A percentile compares a stretch with the other conserved stretches of the same genome.
These are phyloP conservation scores for Venturia nashicola DNA, from an alignment of 2,329 filamentous ascomycete genomes.

Conservation along the genomic window DNA sequence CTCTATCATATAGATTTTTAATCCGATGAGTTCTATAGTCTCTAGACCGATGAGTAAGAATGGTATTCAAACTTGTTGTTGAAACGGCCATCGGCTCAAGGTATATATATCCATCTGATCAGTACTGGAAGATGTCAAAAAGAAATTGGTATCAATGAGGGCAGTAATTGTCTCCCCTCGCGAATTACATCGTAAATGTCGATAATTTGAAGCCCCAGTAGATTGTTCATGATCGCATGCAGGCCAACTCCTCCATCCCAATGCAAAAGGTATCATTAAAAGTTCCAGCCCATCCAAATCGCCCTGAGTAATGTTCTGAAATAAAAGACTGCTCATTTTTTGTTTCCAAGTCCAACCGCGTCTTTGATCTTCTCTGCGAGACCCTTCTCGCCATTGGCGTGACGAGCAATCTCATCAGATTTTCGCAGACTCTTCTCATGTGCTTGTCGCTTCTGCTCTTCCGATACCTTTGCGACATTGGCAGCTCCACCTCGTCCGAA, in stretches of 20 bases:
- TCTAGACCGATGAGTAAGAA: no score
- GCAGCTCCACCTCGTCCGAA: constrained; percentile 65
- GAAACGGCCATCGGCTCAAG: no score
- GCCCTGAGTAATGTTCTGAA: not conserved
- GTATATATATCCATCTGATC: no score
- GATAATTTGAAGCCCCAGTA: not conserved
- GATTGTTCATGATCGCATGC: not conserved
- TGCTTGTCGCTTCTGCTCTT: not conserved
- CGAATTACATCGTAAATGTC: not conserved
- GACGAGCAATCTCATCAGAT: not conserved
- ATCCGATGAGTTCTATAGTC: no score
- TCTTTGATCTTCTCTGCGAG: constrained; percentile 5
- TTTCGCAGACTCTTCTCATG: constrained; percentile 3
- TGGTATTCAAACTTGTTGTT: no score
- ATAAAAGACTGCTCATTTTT: not conserved
- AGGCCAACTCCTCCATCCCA: not conserved
- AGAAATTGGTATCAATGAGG: not conserved
- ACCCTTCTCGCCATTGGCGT: constrained; percentile 1
- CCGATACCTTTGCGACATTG: constrained; percentile 43
- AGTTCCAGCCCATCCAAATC: not conserved
- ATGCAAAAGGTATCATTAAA: constrained; percentile 2
- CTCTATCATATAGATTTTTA: no score
- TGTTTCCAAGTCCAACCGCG: not conserved
- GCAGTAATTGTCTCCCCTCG: not conserved
- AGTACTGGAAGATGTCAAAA: no score